These are phyloP conservation scores for Euptelea pleiosperma DNA, from an alignment of 164 flowering plant species.

Conservation along the genomic window DNA sequence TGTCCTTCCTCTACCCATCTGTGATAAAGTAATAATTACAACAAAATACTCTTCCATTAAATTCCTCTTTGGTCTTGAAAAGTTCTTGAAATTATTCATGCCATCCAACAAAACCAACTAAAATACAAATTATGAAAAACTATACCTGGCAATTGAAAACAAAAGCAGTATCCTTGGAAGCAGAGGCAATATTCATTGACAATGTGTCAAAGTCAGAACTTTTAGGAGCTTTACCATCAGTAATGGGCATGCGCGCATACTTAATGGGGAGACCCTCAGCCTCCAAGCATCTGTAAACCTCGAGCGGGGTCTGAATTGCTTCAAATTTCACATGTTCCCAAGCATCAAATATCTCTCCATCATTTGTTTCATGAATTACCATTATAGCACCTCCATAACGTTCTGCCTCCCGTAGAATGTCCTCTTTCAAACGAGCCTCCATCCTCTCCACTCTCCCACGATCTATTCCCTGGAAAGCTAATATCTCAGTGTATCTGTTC, in stretches of 20 bases:
- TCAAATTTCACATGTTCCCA: slow-evolving; percentile 71
- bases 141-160: slow-evolving; percentile 89
- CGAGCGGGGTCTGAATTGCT: slow-evolving; percentile 73
- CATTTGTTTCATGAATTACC: slow-evolving; percentile 86
- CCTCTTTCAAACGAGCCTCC: slow-evolving; percentile 84
- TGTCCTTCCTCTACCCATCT: slow-evolving; percentile 94
- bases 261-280: slow-evolving; percentile 70
- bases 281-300: slow-evolving; percentile 65
- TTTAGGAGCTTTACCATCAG: slow-evolving; percentile 95
- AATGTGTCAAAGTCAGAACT: slow-evolving; percentile 80
- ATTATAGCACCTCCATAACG: slow-evolving; percentile 70
- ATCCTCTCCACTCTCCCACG: slow-evolving; percentile 79
- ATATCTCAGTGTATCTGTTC: too few species aligned
- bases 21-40: slow-evolving; percentile 5
- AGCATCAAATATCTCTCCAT: slow-evolving; percentile 74
- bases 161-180: slow-evolving; percentile 69
- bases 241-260: slow-evolving; percentile 90
- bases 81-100: too few species aligned
- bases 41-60: not conserved
- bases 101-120: slow-evolving; percentile 5
- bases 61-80: not conserved
- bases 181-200: slow-evolving; percentile 68
- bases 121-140: not conserved
- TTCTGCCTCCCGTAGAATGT: slow-evolving; percentile 73
- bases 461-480: slow-evolving; percentile 61